Conservation (phyloP, 441 rosid species). For the Gossypium gossypioides region DNA sequence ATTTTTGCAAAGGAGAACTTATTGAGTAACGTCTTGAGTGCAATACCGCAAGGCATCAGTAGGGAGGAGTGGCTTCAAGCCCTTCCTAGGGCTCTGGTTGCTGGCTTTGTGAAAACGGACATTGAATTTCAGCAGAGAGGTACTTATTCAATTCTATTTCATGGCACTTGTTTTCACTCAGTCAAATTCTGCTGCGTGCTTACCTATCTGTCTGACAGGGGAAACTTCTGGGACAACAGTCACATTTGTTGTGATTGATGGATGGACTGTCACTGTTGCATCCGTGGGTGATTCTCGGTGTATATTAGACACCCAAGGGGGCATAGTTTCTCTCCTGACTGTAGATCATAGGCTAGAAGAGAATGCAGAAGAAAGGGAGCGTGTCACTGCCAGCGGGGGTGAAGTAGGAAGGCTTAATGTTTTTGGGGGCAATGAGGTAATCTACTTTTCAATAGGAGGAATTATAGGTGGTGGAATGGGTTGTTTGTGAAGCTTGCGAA, state of each 20-base stretch:
- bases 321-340: conserved; percentile 78
- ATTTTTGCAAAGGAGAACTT: conserved; percentile 77
- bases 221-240: conserved; percentile 98
- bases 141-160: conserved; percentile 8
- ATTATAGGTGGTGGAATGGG: neutral
- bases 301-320: conserved; percentile 89
- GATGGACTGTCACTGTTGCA: conserved; percentile 95
- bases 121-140: conserved; percentile 94
- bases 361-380: conserved; percentile 91
- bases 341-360: conserved; percentile 95
- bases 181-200: conserved; percentile 9
- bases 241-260: conserved; percentile 86
- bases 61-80: conserved; percentile 95
- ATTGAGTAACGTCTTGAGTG: conserved; percentile 69
- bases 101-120: conserved; percentile 95
- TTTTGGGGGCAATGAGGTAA: conserved; percentile 87
- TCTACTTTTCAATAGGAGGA: conserved; percentile 1
- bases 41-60: conserved; percentile 56
- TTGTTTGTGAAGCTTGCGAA: conserved; percentile 6
- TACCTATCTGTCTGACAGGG: conserved; percentile 36
- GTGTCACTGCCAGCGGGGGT: conserved; percentile 97
- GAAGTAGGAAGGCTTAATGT: conserved; percentile 93
- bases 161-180: neutral
- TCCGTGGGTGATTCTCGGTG: conserved; percentile 95
- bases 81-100: conserved; percentile 87